Conservation (phyloP, 2,329 filamentous ascomycete species). For the Westerdykella sp. region DNA sequence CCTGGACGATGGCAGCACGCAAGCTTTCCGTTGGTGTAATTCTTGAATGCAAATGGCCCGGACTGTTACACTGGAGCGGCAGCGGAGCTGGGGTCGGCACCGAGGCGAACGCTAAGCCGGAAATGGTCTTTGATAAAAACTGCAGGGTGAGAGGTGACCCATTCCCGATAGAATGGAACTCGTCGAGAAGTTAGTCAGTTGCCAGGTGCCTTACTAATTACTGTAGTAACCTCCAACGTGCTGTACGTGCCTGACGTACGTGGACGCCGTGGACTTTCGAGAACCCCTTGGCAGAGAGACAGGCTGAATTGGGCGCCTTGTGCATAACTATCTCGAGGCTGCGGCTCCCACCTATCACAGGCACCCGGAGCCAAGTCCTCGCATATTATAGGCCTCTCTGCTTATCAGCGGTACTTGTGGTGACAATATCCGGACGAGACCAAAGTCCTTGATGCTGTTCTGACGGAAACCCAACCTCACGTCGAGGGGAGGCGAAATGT, state of each 20-base stretch:
- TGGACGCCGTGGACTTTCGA: background rate
- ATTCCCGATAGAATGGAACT: background rate
- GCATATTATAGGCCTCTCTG: no score
- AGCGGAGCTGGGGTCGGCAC: slow-evolving; percentile 18
- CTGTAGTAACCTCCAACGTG: no score
- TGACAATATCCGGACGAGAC: no score
- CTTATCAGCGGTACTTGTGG: no score
- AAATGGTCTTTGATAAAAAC: slow-evolving; percentile 29
- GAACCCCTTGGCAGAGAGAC: background rate
- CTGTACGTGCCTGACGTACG: background rate
- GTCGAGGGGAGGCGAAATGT: no score
- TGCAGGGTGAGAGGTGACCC: background rate
- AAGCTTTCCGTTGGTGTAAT: slow-evolving; percentile 28
- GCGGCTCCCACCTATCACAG: no score
- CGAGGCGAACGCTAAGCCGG: slow-evolving; percentile 18
- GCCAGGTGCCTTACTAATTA: background rate
- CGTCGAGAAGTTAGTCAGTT: background rate
- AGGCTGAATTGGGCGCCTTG: background rate
- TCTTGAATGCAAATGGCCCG: slow-evolving; percentile 28
- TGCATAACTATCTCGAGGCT: no score
- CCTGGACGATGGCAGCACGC: slow-evolving; percentile 12
- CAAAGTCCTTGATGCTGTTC: no score
- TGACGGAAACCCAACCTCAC: no score
- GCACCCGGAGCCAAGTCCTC: no score
- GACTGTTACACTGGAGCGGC: slow-evolving; percentile 17